These are phyloP conservation scores for Camillea tinctor DNA, from an alignment of 2,329 filamentous ascomycete genomes.

Conservation along the genomic window DNA sequence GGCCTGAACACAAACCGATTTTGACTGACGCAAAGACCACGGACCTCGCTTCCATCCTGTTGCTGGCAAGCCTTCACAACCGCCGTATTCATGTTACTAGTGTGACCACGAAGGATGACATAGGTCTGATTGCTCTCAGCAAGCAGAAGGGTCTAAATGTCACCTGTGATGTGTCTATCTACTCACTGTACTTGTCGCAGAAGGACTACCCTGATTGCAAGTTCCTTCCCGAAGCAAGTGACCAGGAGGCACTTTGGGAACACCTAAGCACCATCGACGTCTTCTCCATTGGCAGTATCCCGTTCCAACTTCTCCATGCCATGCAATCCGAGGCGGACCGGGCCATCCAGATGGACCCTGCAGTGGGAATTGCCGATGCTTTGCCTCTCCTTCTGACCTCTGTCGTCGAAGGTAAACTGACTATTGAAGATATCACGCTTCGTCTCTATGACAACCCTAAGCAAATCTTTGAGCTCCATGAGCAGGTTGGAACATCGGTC, in stretches of 20 bases:
- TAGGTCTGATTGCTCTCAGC: slow-evolving; percentile 71
- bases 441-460: slow-evolving; percentile 77
- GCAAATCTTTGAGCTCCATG: slow-evolving; percentile 79
- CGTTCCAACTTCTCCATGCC: slow-evolving; percentile 68
- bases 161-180: slow-evolving; percentile 80
- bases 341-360: slow-evolving; percentile 53
- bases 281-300: slow-evolving; percentile 76
- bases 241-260: slow-evolving; percentile 74
- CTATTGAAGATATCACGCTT: slow-evolving; percentile 68
- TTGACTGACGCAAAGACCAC: slow-evolving; percentile 79
- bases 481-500: slow-evolving; percentile 70
- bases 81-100: slow-evolving; percentile 78
- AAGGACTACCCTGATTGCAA: slow-evolving; percentile 67
- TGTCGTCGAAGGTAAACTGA: slow-evolving; percentile 70
- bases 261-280: slow-evolving; percentile 72
- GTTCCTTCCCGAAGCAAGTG: slow-evolving; percentile 63
- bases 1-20: slow-evolving; percentile 76
- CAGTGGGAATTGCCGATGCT: slow-evolving; percentile 69
- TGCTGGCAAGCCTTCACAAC: slow-evolving; percentile 75
- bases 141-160: slow-evolving; percentile 81
- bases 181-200: slow-evolving; percentile 72
- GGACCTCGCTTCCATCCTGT: slow-evolving; percentile 75
- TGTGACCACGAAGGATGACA: slow-evolving; percentile 79
- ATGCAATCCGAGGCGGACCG: slow-evolving; percentile 32
- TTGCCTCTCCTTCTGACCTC: slow-evolving; percentile 74